phyloP scores from a whole-genome alignment of 2,329 filamentous ascomycete species.

The Cladophialophora exuberans region DNA sequence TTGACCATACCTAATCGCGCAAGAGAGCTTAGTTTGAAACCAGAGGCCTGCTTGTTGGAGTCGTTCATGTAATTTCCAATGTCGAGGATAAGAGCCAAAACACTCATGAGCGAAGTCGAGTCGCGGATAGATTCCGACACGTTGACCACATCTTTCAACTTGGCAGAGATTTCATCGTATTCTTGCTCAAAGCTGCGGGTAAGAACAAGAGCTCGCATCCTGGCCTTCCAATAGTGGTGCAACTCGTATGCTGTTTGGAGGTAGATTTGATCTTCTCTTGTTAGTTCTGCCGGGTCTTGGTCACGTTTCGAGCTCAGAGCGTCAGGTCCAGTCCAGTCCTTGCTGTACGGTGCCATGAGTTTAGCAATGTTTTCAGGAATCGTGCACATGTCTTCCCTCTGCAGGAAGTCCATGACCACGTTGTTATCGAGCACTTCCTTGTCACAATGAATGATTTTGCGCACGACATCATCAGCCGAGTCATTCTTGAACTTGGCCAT shows the following conservation, averaged over 20 bases:
- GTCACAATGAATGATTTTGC: conserved; percentile 96
- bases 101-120: conserved; percentile 92
- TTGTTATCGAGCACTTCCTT: conserved; percentile 82
- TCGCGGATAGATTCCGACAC: conserved; percentile 90
- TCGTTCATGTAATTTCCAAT: conserved; percentile 99
- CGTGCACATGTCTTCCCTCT: conserved; percentile 88
- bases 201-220: conserved; percentile 86
- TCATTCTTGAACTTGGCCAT: conserved; percentile 89
- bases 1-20: conserved; percentile 95
- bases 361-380: conserved; percentile 90
- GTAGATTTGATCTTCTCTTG: conserved; percentile 93
- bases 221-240: conserved; percentile 97
- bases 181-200: conserved; percentile 83
- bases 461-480: conserved; percentile 80
- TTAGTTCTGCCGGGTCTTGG: conserved; percentile 83
- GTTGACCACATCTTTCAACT: conserved; percentile 80
- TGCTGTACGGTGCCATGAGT: conserved; percentile 91
- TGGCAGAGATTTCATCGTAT: conserved; percentile 87
- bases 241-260: conserved; percentile 90
- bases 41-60: conserved; percentile 94
- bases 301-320: conserved; percentile 78
- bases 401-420: conserved; percentile 95
- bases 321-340: conserved; percentile 91
- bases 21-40: conserved; percentile 96
- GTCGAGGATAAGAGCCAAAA: conserved; percentile 91